phyloP scores from a whole-genome alignment of 805 yeast genomes.

The Saccharomycopsis vini region DNA sequence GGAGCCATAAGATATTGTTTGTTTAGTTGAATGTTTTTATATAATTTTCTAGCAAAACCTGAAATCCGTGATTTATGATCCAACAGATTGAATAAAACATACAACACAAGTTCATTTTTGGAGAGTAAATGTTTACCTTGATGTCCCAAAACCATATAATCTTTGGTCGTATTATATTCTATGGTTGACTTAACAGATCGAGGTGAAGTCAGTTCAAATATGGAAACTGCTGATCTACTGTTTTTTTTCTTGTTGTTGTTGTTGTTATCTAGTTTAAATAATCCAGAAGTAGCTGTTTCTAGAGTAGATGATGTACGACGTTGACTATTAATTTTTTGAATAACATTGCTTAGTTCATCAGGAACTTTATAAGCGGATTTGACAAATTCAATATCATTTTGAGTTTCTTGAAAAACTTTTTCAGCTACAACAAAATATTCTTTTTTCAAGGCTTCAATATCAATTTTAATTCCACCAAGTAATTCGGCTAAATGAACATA shows the following conservation, averaged over 20 bases:
- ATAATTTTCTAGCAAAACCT: neutral
- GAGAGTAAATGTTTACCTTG: neutral
- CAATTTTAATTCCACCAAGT: neutral
- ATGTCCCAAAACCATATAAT: neutral
- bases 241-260: too few species aligned
- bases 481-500: neutral
- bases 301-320: neutral
- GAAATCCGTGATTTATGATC: neutral
- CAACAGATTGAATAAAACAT: neutral
- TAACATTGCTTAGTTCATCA: neutral
- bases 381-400: too few species aligned
- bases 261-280: neutral
- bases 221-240: neutral
- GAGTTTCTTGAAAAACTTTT: neutral
- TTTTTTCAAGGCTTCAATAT: neutral
- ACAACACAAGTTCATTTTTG: neutral
- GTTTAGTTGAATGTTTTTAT: neutral
- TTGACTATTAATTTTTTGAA: neutral
- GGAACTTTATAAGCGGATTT: neutral
- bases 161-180: neutral
- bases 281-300: neutral
- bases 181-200: neutral
- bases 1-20: neutral
- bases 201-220: neutral
- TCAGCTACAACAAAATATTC: neutral